Percentiles rank a stretch among this genome's conserved stretches.
Evolutionary conservation across 2,329 filamentous ascomycete species (phyloP).

Genomic region (Aspergillus nomiae): DNA sequence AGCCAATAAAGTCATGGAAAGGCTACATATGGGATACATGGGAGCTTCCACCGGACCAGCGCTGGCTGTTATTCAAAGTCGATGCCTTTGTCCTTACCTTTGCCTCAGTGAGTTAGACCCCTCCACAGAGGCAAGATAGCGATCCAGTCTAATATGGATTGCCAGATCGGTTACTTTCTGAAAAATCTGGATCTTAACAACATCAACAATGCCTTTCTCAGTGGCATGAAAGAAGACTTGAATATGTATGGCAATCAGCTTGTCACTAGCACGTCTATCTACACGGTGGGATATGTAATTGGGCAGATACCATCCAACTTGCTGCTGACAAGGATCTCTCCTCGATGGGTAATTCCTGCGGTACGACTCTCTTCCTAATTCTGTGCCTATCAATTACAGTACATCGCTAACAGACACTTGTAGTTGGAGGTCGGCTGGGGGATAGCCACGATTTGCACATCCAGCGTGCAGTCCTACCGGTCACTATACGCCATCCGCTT

Average conservation of each 20-base stretch:
- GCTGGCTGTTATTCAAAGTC: constrained; percentile 33
- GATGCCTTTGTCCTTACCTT: constrained; percentile 31
- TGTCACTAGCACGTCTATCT: constrained; percentile 42
- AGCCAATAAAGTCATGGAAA: constrained; percentile 20
- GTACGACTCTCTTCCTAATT: neutral
- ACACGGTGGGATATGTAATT: constrained; percentile 51
- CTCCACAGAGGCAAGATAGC: neutral
- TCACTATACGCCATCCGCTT: constrained; percentile 27
- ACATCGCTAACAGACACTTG: neutral
- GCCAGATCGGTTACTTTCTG: constrained; percentile 29
- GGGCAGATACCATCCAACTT: constrained; percentile 49
- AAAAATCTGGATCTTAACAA: constrained; percentile 45
- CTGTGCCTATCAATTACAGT: neutral
- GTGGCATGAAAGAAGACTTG: constrained; percentile 41
- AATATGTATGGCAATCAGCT: constrained; percentile 39
- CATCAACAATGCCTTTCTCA: constrained; percentile 45
- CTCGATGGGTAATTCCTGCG: constrained; percentile 46
- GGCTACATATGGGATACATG: constrained; percentile 27
- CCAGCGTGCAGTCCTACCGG: constrained; percentile 26
- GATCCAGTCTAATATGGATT: neutral
- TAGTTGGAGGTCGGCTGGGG: constrained; percentile 37
- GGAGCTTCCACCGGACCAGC: constrained; percentile 24
- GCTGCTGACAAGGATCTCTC: constrained; percentile 47
- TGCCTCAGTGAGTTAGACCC: constrained; percentile 16
- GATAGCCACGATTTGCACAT: constrained; percentile 23